Conservation (phyloP, 352 stramenopile genomes). For the Phytophthora capsici region DNA sequence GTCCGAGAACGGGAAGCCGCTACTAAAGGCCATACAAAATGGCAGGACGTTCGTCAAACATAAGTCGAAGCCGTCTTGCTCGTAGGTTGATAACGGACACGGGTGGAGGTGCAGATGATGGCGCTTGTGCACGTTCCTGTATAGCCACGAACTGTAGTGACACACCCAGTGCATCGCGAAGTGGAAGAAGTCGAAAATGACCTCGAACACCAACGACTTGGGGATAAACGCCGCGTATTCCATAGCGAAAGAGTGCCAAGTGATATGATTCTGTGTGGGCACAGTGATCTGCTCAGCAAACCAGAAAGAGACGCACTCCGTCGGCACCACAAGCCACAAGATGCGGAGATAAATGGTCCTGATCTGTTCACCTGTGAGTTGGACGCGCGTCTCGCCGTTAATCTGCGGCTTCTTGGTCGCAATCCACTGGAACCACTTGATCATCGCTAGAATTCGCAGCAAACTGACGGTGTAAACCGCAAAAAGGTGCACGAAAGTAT, state of each 20-base stretch:
- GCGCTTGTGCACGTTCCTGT: constrained; percentile 83
- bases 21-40: constrained; percentile 53
- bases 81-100: constrained; percentile 83
- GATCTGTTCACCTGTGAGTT: constrained; percentile 51
- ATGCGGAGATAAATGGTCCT: constrained; percentile 65
- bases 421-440: constrained; percentile 87
- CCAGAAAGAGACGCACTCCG: constrained; percentile 74
- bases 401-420: constrained; percentile 74
- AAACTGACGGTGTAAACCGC: constrained; percentile 54
- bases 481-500: constrained; percentile 3
- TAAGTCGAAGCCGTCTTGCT: constrained; percentile 80
- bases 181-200: constrained; percentile 90
- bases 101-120: constrained; percentile 84
- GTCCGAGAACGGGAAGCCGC: constrained; percentile 54
- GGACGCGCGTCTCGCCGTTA: constrained; percentile 59
- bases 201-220: constrained; percentile 85
- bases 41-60: constrained; percentile 81
- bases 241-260: constrained; percentile 37
- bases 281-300: constrained; percentile 33
- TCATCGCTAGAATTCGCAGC: constrained; percentile 62
- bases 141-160: constrained; percentile 72
- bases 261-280: not conserved
- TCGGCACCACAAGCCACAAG: constrained; percentile 69
- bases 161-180: constrained; percentile 79
- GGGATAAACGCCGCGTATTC: constrained; percentile 75